Evolutionary conservation across 345 rosid species (phyloP), one percentile per base, ranked within the genome.

Genomic region (Eucalyptus marginata): DNA sequence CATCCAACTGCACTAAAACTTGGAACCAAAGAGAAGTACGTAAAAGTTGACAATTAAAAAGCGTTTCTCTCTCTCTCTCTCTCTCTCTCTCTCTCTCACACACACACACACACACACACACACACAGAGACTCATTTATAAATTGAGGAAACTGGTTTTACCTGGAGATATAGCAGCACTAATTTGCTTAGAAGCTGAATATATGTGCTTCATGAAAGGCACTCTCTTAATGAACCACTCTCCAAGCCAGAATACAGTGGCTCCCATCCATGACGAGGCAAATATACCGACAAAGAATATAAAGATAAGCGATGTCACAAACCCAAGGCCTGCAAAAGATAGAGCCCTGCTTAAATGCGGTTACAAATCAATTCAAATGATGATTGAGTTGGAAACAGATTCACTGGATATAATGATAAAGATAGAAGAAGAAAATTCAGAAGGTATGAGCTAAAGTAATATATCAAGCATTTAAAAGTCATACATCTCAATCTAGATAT

Each of bases 131-230:
- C 5, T 31, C 79, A 31, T 15, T 66, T 64, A 29, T 16, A 31
- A 13, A 66, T 31, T 66, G 4, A 43, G 31, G 12, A n/a, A 86
- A 47, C 40, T 49, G 36, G 29, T 54, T 89, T 89, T 91, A 95
- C 96, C 99, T n/a, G 96, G 97, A 87, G 99, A 96, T 86, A 96
- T 93, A 79, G 97, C 98, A 52, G 98, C 89, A 90, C 98, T 96
- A 87, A 96, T 93, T 92, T 96, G 97, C 88, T 96, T 96, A 62
- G 98, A 96, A 87, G 99, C 98, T 49, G 95, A 93, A 92, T 94
- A 96, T 56, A 96, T 90, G 92, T 94, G 96, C 91, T 93, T 96
- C 86, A 96, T 90, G 93, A 96, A 94, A 84, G 98, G 98, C 96
- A 96, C 92, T 86, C 96, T 91, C 92, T 92, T 96, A 87, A 96